Evolutionary conservation across 352 stramenopile species (phyloP), one percentile per base, ranked within the genome.

Genomic region (Pythium utonaiense): DNA sequence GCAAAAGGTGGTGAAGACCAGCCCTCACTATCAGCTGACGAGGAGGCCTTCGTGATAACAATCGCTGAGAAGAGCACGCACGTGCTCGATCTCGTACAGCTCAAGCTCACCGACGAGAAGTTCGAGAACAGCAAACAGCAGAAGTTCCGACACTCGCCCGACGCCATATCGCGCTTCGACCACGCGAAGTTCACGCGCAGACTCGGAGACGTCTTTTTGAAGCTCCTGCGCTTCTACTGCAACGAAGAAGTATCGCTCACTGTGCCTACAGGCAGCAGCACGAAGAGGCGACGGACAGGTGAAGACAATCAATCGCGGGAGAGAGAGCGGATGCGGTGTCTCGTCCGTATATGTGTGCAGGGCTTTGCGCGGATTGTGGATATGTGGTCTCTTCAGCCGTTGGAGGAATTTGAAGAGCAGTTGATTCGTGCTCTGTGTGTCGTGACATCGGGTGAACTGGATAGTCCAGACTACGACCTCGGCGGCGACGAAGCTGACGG

Each of bases 1-100:
- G 19, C 33, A 14, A 25, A 34, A 30, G 34, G 33, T 28, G 42
- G 40, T 5, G 50, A 47, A 28, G 47, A 30, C 8, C 49, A 19
- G 16, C 49, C 33, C 1, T n/a, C 22, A 16, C 53, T 67, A 2
- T 36, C 41, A 3, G 9, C n/a, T 6, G 60, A 67, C 3, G 60
- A 67, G 45, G 60, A 67, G 33, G 60, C 52, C 0, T 53, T 67
- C n/a, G 53, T 61, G n/a, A 10, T 67, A 7, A 13, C 47, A 14
- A 54, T 66, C 31, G 53, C 69, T 13, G 62, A 73, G 31, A 75
- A 73, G 34, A 69, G 62, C 31, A 58, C 57, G 0, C 17, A 53
- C 1, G 42, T 73, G 28, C 44, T 79, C 3, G 60, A 72, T 30
- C 31, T 69, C n/a, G 53, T 78, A 13, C 53, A 75, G 8, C 58